These are phyloP conservation scores for Trichosporon sp. DNA, from an alignment of 1,284 basidiomycete species.

Conservation along the genomic window DNA sequence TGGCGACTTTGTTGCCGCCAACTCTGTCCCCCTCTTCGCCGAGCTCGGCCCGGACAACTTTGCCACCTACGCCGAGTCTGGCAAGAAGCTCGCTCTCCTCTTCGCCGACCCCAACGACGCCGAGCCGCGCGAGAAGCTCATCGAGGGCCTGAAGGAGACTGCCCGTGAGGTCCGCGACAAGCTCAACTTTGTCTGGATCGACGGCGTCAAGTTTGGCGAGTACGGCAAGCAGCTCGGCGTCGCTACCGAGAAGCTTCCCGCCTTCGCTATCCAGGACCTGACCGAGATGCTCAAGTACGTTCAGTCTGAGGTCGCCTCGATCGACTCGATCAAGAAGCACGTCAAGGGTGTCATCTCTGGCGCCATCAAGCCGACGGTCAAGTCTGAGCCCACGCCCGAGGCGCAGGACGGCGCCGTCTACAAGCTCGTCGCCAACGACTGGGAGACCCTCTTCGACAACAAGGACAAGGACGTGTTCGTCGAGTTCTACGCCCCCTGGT, in stretches of 20 bases:
- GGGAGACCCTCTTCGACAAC: constrained; percentile 78
- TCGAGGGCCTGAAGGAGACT: constrained; percentile 67
- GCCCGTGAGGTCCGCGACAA: constrained; percentile 77
- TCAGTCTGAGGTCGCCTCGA: constrained; percentile 56
- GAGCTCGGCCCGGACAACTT: constrained; percentile 96
- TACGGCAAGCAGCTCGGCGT: constrained; percentile 95
- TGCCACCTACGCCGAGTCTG: constrained; percentile 70
- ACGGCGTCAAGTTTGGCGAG: constrained; percentile 88
- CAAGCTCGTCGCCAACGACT: constrained; percentile 81
- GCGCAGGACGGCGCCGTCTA: constrained; percentile 77
- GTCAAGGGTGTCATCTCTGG: constrained; percentile 65
- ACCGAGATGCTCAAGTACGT: constrained; percentile 83
- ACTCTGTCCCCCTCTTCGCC: constrained; percentile 83
- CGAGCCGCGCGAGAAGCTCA: constrained; percentile 57
- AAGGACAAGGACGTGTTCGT: constrained; percentile 91
- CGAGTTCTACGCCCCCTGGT: constrained; percentile 98
- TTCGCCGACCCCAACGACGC: constrained; percentile 74
- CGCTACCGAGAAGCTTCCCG: constrained; percentile 71
- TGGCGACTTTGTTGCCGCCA: constrained; percentile 69
- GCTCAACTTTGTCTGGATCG: constrained; percentile 98
- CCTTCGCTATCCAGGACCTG: constrained; percentile 89
- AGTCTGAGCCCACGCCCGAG: constrained; percentile 82
- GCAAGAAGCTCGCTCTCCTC: constrained; percentile 87
- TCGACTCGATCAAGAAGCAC: constrained; percentile 54
- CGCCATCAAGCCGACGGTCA: constrained; percentile 74